These are phyloP conservation scores for Ophiostoma himal-ulmi DNA, from an alignment of 2,329 filamentous ascomycete genomes.

Conservation along the genomic window DNA sequence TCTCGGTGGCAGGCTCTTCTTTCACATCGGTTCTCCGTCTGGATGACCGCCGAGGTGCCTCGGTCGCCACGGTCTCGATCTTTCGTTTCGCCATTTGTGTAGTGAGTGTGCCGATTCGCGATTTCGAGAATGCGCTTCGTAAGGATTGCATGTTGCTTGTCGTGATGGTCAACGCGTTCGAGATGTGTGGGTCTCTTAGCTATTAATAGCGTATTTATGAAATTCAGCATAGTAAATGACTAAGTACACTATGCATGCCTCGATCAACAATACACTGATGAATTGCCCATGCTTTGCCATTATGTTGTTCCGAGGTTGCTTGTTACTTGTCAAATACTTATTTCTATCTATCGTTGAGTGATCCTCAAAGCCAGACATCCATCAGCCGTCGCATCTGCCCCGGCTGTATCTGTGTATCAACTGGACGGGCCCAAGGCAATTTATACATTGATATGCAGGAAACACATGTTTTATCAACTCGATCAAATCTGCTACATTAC, in stretches of 20 bases:
- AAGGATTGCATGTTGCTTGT: background rate
- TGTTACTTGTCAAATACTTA: no score
- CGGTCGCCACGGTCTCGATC: background rate
- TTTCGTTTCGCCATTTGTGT: constrained; percentile 7
- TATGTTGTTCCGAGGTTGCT: no score
- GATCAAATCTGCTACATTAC: background rate
- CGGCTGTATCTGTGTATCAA: no score
- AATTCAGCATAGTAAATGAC: background rate
- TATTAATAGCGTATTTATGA: background rate
- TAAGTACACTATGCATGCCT: background rate
- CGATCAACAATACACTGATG: background rate
- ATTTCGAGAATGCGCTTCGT: background rate
- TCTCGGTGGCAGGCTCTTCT: background rate
- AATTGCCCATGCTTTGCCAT: no score
- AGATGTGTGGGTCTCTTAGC: background rate
- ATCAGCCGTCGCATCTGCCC: no score
- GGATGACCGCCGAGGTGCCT: constrained; percentile 1
- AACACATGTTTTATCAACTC: background rate
- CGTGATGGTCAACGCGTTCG: background rate
- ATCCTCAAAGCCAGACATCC: no score
- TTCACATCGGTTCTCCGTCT: background rate
- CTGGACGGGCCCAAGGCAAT: background rate
- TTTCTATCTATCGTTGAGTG: no score
- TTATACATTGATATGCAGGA: background rate
- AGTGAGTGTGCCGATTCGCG: background rate